These are phyloP conservation scores for Pleurotus platypus DNA, from an alignment of 768 basidiomycete species.

Conservation along the genomic window DNA sequence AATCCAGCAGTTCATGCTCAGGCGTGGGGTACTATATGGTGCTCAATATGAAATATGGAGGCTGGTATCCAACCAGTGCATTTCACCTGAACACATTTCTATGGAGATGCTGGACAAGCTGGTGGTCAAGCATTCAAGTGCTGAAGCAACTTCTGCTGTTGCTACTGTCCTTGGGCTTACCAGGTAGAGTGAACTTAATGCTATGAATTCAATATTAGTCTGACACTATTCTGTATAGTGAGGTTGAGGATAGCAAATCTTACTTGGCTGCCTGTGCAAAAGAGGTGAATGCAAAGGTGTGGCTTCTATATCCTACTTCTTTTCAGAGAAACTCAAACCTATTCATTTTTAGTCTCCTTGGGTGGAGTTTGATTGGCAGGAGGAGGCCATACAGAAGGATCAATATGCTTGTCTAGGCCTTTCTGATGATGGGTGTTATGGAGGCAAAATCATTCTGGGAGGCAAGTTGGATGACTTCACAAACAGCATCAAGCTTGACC, in stretches of 20 bases:
- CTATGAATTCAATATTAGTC: too few species aligned
- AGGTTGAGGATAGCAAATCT: slow-evolving; percentile 6
- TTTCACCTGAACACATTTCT: slow-evolving; percentile 27
- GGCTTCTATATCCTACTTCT: too few species aligned
- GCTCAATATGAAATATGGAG: slow-evolving; percentile 55
- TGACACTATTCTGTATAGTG: background rate
- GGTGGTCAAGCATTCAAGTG: slow-evolving; percentile 25
- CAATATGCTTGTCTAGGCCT: slow-evolving; percentile 40
- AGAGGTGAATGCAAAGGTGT: slow-evolving; percentile 30
- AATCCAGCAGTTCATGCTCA: slow-evolving; percentile 21
- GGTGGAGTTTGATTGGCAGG: slow-evolving; percentile 59
- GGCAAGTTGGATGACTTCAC: slow-evolving; percentile 23
- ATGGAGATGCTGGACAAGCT: slow-evolving; percentile 24
- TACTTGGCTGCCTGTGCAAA: slow-evolving; percentile 30
- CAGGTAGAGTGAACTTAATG: too few species aligned
- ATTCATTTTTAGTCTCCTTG: slow-evolving; percentile 49
- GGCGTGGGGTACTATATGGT: slow-evolving; percentile 33
- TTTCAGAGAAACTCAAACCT: background rate
- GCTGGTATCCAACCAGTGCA: slow-evolving; percentile 24
- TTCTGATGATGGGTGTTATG: slow-evolving; percentile 47
- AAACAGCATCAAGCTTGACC: slow-evolving; percentile 38
- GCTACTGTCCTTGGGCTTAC: slow-evolving; percentile 12
- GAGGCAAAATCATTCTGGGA: slow-evolving; percentile 55
- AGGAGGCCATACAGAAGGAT: slow-evolving; percentile 29
- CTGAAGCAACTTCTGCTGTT: slow-evolving; percentile 23